These are phyloP conservation scores for Daldinia vernicosa DNA, from an alignment of 495 filamentous ascomycete species.

Conservation along the genomic window DNA sequence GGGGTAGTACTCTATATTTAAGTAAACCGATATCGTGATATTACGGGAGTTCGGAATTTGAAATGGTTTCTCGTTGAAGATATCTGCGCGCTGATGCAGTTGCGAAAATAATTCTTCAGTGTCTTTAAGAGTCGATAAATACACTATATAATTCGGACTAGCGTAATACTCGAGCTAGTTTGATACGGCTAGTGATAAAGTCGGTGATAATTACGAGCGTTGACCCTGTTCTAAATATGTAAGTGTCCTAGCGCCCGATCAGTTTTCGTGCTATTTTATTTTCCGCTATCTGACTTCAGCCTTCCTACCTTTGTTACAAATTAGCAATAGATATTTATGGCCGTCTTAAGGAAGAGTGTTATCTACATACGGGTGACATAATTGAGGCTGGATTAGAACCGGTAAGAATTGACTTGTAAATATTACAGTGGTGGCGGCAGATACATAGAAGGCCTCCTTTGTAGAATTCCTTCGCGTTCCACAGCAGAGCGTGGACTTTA, in stretches of 20 bases:
- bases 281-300: conserved; percentile 3
- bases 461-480: conserved; percentile 28
- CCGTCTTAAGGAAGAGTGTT: conserved; percentile 1
- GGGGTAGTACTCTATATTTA: not conserved
- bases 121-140: not conserved
- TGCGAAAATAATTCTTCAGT: too few species aligned
- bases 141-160: not conserved
- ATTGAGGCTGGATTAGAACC: not conserved
- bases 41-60: too few species aligned
- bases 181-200: not conserved
- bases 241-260: conserved; percentile 10
- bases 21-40: not conserved
- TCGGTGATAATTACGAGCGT: not conserved
- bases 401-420: not conserved
- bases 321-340: not conserved
- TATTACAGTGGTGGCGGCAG: conserved; percentile 17
- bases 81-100: too few species aligned
- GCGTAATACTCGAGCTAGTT: not conserved
- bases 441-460: conserved; percentile 26
- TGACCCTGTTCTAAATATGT: not conserved
- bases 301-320: not conserved
- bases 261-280: conserved; percentile 16
- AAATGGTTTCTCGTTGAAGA: too few species aligned
- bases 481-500: conserved; percentile 23
- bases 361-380: not conserved